Percentiles rank a stretch among this genome's conserved stretches.
Evolutionary conservation across 768 basidiomycete species (phyloP).

Genomic region (Amylocystis lapponica): DNA sequence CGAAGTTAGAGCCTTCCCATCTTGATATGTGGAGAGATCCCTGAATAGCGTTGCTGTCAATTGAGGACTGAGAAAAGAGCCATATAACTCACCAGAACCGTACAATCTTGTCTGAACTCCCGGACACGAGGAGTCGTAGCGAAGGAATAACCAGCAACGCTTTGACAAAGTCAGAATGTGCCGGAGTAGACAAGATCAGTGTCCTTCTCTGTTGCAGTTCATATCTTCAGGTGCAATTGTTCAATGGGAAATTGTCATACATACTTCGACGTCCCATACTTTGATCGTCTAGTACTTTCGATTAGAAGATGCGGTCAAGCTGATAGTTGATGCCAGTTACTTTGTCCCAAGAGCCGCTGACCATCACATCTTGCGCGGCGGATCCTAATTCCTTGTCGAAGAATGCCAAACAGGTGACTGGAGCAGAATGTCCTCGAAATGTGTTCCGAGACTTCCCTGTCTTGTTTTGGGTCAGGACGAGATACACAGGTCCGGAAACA

Average conservation of each 20-base stretch:
- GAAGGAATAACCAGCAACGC: slow-evolving; percentile 65
- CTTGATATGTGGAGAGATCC: slow-evolving; percentile 51
- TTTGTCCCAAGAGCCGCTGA: slow-evolving; percentile 95
- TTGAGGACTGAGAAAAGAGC: not conserved
- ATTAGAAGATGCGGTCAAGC: slow-evolving; percentile 7
- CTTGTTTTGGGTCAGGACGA: slow-evolving; percentile 38
- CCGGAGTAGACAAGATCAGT: slow-evolving; percentile 64
- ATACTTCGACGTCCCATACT: slow-evolving; percentile 77
- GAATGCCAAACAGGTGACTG: slow-evolving; percentile 81
- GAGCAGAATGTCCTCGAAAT: slow-evolving; percentile 82
- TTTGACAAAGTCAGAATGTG: slow-evolving; percentile 92
- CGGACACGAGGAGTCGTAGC: slow-evolving; percentile 68
- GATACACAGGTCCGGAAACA: no score
- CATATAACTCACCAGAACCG: slow-evolving; percentile 67
- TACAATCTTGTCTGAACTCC: slow-evolving; percentile 85
- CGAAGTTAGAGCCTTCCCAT: slow-evolving; percentile 39
- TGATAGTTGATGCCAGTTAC: slow-evolving; percentile 26
- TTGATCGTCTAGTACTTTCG: slow-evolving; percentile 61
- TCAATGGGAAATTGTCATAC: slow-evolving; percentile 13
- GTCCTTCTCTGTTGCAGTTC: slow-evolving; percentile 50
- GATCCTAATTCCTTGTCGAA: slow-evolving; percentile 36
- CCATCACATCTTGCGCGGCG: slow-evolving; percentile 46
- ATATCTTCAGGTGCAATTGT: not conserved
- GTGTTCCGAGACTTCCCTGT: slow-evolving; percentile 72
- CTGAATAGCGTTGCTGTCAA: slow-evolving; percentile 27